Conservation (phyloP, 1,139 yeast genomes). For the Yamadazyma sp. region DNA sequence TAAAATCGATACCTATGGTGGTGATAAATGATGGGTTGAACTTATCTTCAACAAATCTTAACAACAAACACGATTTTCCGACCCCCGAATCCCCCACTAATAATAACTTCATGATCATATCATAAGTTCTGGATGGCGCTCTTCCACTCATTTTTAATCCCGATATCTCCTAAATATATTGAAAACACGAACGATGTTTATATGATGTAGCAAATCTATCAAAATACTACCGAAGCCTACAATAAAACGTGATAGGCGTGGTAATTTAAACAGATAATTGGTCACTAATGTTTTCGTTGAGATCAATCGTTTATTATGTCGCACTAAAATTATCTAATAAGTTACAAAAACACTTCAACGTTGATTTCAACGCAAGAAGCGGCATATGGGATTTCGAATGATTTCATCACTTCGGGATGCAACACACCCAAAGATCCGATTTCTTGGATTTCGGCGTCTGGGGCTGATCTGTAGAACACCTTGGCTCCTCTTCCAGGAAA, state of each 20-base stretch:
- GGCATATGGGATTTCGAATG: slow-evolving; percentile 91
- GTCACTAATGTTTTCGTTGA: slow-evolving; percentile 3
- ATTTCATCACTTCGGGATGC: slow-evolving; percentile 89
- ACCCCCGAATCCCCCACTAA: slow-evolving; percentile 97
- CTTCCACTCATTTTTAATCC: slow-evolving; percentile 54
- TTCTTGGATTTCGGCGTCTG: slow-evolving; percentile 53
- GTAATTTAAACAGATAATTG: background rate
- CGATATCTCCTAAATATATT: background rate
- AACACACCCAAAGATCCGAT: slow-evolving; percentile 91
- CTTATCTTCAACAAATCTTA: slow-evolving; percentile 95
- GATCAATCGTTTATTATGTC: too few species aligned
- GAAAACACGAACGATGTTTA: too few species aligned
- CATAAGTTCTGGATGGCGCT: slow-evolving; percentile 79
- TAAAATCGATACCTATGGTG: slow-evolving; percentile 96
- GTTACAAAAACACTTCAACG: slow-evolving; percentile 68
- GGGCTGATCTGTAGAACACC: slow-evolving; percentile 66
- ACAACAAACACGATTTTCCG: slow-evolving; percentile 91
- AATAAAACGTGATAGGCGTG: too few species aligned
- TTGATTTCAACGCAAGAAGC: slow-evolving; percentile 88
- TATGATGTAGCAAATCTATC: too few species aligned
- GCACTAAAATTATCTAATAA: background rate
- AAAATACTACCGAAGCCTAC: too few species aligned
- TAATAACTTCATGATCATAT: slow-evolving; percentile 88
- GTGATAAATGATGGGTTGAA: slow-evolving; percentile 96
- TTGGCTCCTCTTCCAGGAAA: slow-evolving; percentile 98